A percentile compares a stretch with the other conserved stretches of the same genome.
Evolutionary conservation across 305 asterid species (phyloP).

Genomic region (Rubia tinctorum): DNA sequence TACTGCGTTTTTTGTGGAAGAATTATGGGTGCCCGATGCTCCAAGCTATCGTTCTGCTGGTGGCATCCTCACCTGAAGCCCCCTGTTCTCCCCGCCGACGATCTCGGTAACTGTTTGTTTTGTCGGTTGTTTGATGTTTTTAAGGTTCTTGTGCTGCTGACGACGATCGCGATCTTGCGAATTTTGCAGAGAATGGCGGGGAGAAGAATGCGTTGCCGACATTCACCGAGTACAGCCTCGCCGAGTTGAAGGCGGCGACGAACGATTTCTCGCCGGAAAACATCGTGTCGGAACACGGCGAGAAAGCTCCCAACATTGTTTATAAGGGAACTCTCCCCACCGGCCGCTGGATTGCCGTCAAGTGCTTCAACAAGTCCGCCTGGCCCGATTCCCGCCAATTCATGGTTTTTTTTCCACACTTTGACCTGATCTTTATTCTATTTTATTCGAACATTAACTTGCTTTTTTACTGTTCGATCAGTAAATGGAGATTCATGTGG

Average conservation of each 20-base stretch:
- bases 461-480: too few species aligned
- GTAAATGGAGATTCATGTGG: too few species aligned
- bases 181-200: conserved; percentile 61
- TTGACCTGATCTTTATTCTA: too few species aligned
- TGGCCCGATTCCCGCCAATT: conserved; percentile 96
- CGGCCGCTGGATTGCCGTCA: conserved; percentile 73
- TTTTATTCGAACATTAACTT: too few species aligned
- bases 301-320: conserved; percentile 91
- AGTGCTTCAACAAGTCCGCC: conserved; percentile 79
- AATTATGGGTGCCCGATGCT: conserved; percentile 78
- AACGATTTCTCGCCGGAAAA: conserved; percentile 68
- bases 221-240: conserved; percentile 68
- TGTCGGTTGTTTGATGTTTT: background rate
- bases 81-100: conserved; percentile 65
- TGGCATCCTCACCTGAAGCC: conserved; percentile 75
- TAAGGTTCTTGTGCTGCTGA: background rate
- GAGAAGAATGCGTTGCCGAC: conserved; percentile 45
- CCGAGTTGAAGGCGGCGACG: conserved; percentile 72
- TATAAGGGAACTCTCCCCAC: conserved; percentile 69
- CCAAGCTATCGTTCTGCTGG: conserved; percentile 74
- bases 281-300: conserved; percentile 93
- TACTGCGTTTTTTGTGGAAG: background rate
- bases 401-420: conserved; percentile 33
- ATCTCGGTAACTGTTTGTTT: conserved; percentile 43
- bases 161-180: background rate